phyloP scores from a whole-genome alignment of 1,284 basidiomycete species.

The Laetiporus sulphureus region DNA sequence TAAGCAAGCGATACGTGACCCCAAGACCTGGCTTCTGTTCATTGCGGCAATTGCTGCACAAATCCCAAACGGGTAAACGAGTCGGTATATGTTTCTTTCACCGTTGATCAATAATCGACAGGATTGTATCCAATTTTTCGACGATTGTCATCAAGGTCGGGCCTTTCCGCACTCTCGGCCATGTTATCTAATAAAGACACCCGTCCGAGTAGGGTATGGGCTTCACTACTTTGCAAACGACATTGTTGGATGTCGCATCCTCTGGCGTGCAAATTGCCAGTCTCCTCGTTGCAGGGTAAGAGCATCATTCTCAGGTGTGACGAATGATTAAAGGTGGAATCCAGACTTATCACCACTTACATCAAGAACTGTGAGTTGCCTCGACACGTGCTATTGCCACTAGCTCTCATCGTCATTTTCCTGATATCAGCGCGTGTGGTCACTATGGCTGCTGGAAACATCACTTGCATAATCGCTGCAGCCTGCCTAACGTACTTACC shows the following conservation, averaged over 20 bases:
- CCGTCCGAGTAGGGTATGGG: conserved; percentile 14
- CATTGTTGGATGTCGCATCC: conserved; percentile 15
- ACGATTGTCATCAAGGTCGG: conserved; percentile 22
- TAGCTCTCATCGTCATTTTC: no score
- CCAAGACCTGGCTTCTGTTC: conserved; percentile 69
- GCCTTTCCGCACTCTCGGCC: neutral
- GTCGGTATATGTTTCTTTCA: neutral
- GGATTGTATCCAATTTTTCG: conserved; percentile 14
- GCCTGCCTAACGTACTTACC: conserved; percentile 26
- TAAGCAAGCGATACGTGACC: conserved; percentile 60
- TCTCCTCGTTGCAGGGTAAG: conserved; percentile 14
- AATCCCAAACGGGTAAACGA: conserved; percentile 22
- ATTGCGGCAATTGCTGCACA: conserved; percentile 30
- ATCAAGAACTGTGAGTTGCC: conserved; percentile 16
- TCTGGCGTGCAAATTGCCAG: conserved; percentile 14
- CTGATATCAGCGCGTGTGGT: conserved; percentile 11
- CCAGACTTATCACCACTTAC: conserved; percentile 12
- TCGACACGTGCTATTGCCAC: no score
- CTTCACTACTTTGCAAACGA: conserved; percentile 16
- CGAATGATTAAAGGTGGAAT: neutral
- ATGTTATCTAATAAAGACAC: neutral
- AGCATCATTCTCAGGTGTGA: neutral
- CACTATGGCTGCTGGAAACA: conserved; percentile 21
- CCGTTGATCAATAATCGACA: neutral
- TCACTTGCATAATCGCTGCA: conserved; percentile 24